phyloP scores from a whole-genome alignment of 345 rosid species.

The Nasturtium officinale region DNA sequence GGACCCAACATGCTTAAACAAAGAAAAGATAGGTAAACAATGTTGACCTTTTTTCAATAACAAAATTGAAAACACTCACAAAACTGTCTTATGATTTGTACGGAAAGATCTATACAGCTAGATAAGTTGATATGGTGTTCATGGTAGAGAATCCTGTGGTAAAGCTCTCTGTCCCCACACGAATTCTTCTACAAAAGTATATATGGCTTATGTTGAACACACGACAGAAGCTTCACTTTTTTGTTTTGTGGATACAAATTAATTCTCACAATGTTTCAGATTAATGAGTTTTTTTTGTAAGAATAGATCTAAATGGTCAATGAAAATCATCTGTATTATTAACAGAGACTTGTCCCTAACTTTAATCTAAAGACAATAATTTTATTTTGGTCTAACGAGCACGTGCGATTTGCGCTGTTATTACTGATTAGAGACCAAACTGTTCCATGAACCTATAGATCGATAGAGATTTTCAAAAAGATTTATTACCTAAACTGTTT shows the following conservation, averaged over 20 bases:
- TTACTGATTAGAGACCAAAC: slow-evolving; percentile 14
- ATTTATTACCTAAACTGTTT: slow-evolving; percentile 24
- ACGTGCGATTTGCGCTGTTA: slow-evolving; percentile 14
- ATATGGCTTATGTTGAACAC: slow-evolving; percentile 39
- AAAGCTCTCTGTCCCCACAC: slow-evolving; percentile 22
- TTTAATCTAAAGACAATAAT: not conserved
- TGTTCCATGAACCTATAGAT: slow-evolving; percentile 19
- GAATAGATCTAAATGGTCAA: slow-evolving; percentile 20
- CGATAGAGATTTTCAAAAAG: slow-evolving; percentile 19
- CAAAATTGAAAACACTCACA: slow-evolving; percentile 1
- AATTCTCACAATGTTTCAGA: slow-evolving; percentile 10
- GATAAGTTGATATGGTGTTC: slow-evolving; percentile 41
- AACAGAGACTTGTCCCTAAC: slow-evolving; percentile 27
- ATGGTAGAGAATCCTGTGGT: slow-evolving; percentile 33
- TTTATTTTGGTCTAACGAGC: not conserved
- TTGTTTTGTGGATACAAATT: slow-evolving; percentile 25
- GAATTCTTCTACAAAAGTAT: slow-evolving; percentile 2
- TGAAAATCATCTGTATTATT: not conserved
- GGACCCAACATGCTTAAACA: slow-evolving; percentile 34
- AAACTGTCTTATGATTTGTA: slow-evolving; percentile 39
- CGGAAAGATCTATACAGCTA: slow-evolving; percentile 46
- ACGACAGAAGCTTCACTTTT: slow-evolving; percentile 22
- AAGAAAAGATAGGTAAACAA: slow-evolving; percentile 33
- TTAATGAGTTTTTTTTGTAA: not conserved
- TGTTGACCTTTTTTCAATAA: slow-evolving; percentile 41